Evolutionary conservation across 2,329 filamentous ascomycete genomes (phyloP).

Genomic region (Rhexocercosporidium sp.): DNA sequence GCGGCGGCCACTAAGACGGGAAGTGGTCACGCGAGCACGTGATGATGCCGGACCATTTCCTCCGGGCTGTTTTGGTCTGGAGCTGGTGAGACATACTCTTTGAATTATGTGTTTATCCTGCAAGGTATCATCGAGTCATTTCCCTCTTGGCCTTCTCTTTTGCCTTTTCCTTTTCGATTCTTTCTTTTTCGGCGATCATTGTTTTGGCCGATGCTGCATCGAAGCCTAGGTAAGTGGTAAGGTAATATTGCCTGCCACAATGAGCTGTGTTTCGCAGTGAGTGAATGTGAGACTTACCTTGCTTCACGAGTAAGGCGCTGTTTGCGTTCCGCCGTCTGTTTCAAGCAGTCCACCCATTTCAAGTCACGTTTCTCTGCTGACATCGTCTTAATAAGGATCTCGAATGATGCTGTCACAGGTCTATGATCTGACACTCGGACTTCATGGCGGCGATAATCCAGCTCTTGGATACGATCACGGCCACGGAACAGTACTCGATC

Average conservation of each 20-base stretch:
- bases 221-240: constrained; percentile 64
- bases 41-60: not conserved
- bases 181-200: constrained; percentile 31
- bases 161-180: constrained; percentile 26
- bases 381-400: constrained; percentile 83
- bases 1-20: not conserved
- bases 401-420: constrained; percentile 86
- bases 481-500: constrained; percentile 87
- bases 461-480: constrained; percentile 81
- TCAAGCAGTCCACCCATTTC: constrained; percentile 75
- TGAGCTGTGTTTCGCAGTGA: constrained; percentile 13
- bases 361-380: constrained; percentile 66
- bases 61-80: not conserved
- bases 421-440: constrained; percentile 90
- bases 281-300: constrained; percentile 66
- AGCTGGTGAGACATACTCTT: not conserved
- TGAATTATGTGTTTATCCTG: not conserved
- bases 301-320: constrained; percentile 71
- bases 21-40: constrained; percentile 8
- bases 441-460: constrained; percentile 89
- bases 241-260: constrained; percentile 62
- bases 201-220: constrained; percentile 35
- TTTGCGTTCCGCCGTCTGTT: constrained; percentile 75
- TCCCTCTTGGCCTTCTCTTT: not conserved
- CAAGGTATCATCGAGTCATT: not conserved